Evolutionary conservation across 2,329 filamentous ascomycete species (phyloP), one percentile per base, ranked within the genome.

Genomic region (Endothia cerciana): DNA sequence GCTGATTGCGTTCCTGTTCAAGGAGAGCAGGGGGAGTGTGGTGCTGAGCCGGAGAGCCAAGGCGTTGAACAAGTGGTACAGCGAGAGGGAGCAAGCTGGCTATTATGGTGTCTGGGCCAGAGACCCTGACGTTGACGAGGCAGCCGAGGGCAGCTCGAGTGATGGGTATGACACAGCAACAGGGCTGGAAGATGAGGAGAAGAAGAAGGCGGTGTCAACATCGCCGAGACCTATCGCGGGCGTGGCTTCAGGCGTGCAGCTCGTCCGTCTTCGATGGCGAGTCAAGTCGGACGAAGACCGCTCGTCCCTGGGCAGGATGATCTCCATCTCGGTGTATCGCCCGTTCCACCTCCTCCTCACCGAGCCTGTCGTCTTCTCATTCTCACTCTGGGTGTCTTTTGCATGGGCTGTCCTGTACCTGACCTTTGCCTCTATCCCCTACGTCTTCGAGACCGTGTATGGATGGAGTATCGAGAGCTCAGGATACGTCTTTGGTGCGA

Each of bases 351-450:
- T 94, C 1, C 85, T 94, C 19, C 79, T 89, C 70, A 93, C 91
- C 0, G 91, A 94, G 70, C 89, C 91, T 0, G 89, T 93, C 11
- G 90, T 94, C 17, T 93, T 93, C 77, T 93, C 87, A 80, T 97
- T 97, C 80, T 93, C 90, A 0, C 82, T 97, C 0, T 97, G 94
- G 94, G 90, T 93, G 0, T 85, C 92, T 0, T 97, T 97, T 76
- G 89, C 89, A 25, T 97, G 94, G 94, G 93, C 91, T 0, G 86
- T 97, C 0, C 85, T 97, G 0, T 97, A 97, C 76, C 81, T 97
- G 22, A 92, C 91, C 15, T 94, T 97, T 71, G 87, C 87, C 17
- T 90, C 92, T 1, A 87, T 97, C 5, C 92, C 93, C 0, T 83
- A 95, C 4, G 88, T 97, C 30, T 96, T 95, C 77, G 73, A 80